phyloP scores from a whole-genome alignment of 179 eudicot genomes.

The Actinidia arguta region DNA sequence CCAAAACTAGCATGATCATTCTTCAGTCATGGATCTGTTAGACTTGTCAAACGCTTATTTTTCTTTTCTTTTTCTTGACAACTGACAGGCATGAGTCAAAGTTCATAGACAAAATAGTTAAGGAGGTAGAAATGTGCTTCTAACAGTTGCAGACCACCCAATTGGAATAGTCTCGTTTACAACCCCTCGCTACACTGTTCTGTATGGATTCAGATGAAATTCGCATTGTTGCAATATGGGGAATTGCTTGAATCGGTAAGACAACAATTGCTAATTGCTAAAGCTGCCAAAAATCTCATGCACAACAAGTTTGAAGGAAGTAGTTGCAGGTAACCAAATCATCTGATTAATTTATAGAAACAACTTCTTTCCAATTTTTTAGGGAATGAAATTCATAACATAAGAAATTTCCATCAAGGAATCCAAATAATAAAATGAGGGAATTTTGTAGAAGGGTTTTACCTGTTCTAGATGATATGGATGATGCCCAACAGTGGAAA shows the following conservation, averaged over 20 bases:
- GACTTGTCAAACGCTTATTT: neutral
- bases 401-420: neutral
- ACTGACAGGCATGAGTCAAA: neutral
- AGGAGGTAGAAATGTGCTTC: neutral
- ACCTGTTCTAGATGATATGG: slow-evolving; percentile 18
- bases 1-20: neutral
- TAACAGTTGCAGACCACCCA: slow-evolving; percentile 8
- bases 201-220: neutral
- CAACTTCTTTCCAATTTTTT: slow-evolving; percentile 4
- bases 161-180: slow-evolving; percentile 15
- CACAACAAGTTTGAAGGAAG: neutral
- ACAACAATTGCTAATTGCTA: slow-evolving; percentile 9
- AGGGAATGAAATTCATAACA: neutral
- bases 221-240: neutral
- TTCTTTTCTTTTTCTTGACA: neutral
- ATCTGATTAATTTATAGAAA: slow-evolving; percentile 1
- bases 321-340: neutral
- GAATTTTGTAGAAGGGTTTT: slow-evolving; percentile 12
- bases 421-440: neutral
- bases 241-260: neutral
- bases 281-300: neutral
- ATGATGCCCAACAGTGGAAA: slow-evolving; percentile 15
- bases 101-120: neutral
- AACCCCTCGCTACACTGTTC: neutral
- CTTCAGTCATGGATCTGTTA: too few relatives aligned